A percentile compares a stretch with the other conserved stretches of the same genome.
phyloP scores from a whole-genome alignment of 148 eudicot species.

The Silene latifolia region DNA sequence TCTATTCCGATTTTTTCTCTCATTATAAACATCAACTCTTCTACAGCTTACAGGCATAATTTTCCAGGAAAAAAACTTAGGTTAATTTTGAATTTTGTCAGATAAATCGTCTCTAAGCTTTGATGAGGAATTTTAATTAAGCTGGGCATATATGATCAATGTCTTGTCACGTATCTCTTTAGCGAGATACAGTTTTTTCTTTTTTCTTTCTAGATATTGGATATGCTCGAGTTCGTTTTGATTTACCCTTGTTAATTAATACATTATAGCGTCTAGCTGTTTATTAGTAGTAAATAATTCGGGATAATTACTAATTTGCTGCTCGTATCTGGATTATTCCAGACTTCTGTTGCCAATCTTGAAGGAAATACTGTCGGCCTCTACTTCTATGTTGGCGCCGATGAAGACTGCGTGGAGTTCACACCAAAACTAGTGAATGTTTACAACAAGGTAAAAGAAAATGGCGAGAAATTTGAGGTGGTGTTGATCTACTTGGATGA shows the following conservation, averaged over 20 bases:
- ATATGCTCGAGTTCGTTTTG: not conserved
- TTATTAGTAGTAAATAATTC: not conserved
- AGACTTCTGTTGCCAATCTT: constrained; percentile 35
- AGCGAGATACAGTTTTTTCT: not conserved
- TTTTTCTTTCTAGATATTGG: not conserved
- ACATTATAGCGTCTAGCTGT: not conserved
- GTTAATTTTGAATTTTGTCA: not conserved
- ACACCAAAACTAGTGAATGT: constrained; percentile 31
- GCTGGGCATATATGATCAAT: not conserved
- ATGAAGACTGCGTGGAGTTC: constrained; percentile 34
- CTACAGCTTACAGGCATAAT: not conserved
- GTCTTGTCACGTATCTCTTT: not conserved
- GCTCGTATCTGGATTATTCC: constrained; percentile 8
- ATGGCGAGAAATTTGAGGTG: constrained; percentile 42
- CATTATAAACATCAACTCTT: not conserved
- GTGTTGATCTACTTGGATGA: constrained; percentile 36
- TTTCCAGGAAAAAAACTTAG: not conserved
- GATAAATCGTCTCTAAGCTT: not conserved
- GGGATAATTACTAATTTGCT: not conserved
- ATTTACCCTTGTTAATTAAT: constrained; percentile 10
- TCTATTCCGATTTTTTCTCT: not conserved
- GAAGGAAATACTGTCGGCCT: constrained; percentile 48
- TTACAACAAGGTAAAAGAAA: constrained; percentile 32
- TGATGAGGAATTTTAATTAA: not conserved
- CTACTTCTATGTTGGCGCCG: constrained; percentile 36